Percentiles rank a stretch among this genome's conserved stretches.
Evolutionary conservation across 345 rosid genomes (phyloP).

Genomic region (Salix koriyanagi): DNA sequence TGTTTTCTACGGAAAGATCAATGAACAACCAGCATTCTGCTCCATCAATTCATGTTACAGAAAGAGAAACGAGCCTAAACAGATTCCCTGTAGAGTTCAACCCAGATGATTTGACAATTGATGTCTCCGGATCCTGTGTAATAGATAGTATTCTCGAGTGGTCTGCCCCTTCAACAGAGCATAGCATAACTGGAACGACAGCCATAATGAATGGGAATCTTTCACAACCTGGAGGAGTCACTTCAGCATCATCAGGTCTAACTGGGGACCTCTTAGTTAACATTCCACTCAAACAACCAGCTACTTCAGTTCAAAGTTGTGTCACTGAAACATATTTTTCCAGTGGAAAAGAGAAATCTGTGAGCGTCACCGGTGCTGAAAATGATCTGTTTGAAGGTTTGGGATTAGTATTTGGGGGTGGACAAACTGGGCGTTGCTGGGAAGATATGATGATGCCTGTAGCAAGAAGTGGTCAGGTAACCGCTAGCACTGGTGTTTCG

Average conservation of each 20-base stretch:
- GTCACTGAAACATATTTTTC: conserved; percentile 10
- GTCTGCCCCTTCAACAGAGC: conserved; percentile 43
- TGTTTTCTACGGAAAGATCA: conserved; percentile 9
- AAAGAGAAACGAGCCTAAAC: conserved; percentile 19
- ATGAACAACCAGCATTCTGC: conserved; percentile 8
- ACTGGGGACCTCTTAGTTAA: conserved; percentile 15
- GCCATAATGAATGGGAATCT: conserved; percentile 17
- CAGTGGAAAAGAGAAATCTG: conserved; percentile 17
- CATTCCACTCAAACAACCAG: conserved; percentile 18
- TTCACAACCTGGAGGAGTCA: conserved; percentile 23
- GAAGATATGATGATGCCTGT: conserved; percentile 31
- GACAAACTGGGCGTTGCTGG: conserved; percentile 21
- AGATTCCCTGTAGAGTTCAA: conserved; percentile 35
- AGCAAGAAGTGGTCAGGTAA: conserved; percentile 1
- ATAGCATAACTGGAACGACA: too few relatives aligned
- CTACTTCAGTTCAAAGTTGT: conserved; percentile 12
- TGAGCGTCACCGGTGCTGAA: conserved; percentile 26
- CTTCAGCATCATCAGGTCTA: conserved; percentile 19
- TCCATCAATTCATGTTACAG: conserved; percentile 11
- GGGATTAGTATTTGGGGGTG: conserved; percentile 31
- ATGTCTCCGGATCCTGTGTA: conserved; percentile 41
- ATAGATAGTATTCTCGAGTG: conserved; percentile 50
- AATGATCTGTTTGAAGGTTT: conserved; percentile 46
- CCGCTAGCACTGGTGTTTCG: conserved; percentile 21
- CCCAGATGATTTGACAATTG: conserved; percentile 33